Conservation (phyloP, 2,329 filamentous ascomycete species). For the Leptodontidium sp. region DNA sequence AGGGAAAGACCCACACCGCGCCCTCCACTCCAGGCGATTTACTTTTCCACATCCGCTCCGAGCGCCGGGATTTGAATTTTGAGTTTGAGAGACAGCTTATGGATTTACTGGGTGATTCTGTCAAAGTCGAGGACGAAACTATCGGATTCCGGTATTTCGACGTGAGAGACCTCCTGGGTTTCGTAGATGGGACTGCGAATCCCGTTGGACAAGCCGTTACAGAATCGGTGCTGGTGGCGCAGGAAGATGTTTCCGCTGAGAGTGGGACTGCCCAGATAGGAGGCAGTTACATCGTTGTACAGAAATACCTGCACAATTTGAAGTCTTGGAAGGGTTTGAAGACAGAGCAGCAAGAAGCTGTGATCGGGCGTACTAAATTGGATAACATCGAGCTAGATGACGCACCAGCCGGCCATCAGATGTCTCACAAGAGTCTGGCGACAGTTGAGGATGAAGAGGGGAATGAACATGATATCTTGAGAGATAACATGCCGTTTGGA, state of each 20-base stretch:
- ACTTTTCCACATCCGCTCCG: constrained; percentile 65
- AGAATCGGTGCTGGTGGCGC: constrained; percentile 54
- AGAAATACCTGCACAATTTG: constrained; percentile 65
- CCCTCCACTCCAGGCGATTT: constrained; percentile 64
- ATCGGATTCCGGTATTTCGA: constrained; percentile 68
- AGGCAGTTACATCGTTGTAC: constrained; percentile 66
- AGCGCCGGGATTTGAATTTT: constrained; percentile 64
- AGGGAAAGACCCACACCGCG: constrained; percentile 59
- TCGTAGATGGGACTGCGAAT: constrained; percentile 68
- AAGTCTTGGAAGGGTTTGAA: constrained; percentile 55
- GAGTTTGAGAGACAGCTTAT: constrained; percentile 66
- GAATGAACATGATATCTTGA: constrained; percentile 60
- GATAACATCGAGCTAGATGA: constrained; percentile 66
- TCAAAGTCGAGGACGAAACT: constrained; percentile 60
- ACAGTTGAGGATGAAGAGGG: constrained; percentile 61
- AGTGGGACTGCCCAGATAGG: constrained; percentile 43
- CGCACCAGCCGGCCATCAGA: constrained; percentile 53
- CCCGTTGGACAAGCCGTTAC: constrained; percentile 56
- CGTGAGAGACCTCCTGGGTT: constrained; percentile 64
- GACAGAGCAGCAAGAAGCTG: constrained; percentile 60
- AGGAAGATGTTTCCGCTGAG: constrained; percentile 49
- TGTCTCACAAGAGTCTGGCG: constrained; percentile 62
- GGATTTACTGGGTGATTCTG: constrained; percentile 55
- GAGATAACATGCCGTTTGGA: constrained; percentile 69
- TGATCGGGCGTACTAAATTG: constrained; percentile 65